Evolutionary conservation across 192 early-diverging fungal species (phyloP), one percentile per base, ranked within the genome.

Genomic region (Coemansia sp.): DNA sequence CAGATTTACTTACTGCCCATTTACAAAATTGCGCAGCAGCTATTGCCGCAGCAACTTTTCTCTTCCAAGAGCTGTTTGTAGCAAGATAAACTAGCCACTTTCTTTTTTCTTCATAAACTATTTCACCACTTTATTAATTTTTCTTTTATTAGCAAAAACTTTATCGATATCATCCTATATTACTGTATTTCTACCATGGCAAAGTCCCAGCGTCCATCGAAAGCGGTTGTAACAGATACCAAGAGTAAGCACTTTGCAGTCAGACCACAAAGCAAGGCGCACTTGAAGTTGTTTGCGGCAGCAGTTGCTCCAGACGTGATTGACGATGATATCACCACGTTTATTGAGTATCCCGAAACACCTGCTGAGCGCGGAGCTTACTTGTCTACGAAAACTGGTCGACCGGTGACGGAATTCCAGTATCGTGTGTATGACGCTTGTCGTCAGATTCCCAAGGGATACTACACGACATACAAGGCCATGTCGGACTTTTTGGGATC

Each of bases 341-440:
- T 62, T 28, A 60, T 59, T 25, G 52, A 53, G 9, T 85, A 72
- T 30, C 85, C 85, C 3, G 60, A 59, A 41, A 74, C 78, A 1
- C 22, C 61, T 0, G 22, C 46, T 1, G 80, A 63, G 9, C 80
- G 85, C 17, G 53, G 40, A 22, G 36, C 53, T 17, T 85, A 67
- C 24, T 29, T 83, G 17, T 85, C 83, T 20, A 48, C 55, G 2
- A 78, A 76, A 29, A 85, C 82, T n/a, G 63, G 65, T 1, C 79
- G 81, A 18, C 79, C 59, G 17, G 61, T 89, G 7, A 89, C 87
- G 1, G 69, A 67, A 20, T 89, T 89, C 44, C 87, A 89, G 58
- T 89, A 83, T 60, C 59, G 74, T 14, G 85, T 89, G 27, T 89
- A 87, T 46, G 87, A 89, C 34, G 58, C 78, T 3, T 83, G 80